These are phyloP conservation scores for Boletus reticulatus DNA, from an alignment of 768 basidiomycete species.

Conservation along the genomic window DNA sequence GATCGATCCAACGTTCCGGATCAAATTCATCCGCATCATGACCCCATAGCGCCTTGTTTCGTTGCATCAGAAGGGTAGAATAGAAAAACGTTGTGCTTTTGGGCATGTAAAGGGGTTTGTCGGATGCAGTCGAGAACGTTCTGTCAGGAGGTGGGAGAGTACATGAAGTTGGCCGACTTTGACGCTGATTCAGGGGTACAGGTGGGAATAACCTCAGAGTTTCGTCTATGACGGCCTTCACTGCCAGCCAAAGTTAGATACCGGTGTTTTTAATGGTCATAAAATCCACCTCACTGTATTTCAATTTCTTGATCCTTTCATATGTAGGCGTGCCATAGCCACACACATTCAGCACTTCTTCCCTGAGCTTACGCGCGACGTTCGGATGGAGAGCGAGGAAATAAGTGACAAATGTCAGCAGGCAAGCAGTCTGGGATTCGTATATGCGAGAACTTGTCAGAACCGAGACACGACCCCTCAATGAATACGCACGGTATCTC, in stretches of 20 bases:
- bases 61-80: constrained; percentile 62
- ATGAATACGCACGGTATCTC: constrained; percentile 62
- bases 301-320: constrained; percentile 56
- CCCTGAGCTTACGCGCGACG: constrained; percentile 48
- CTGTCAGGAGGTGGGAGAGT: constrained; percentile 51
- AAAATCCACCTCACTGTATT: constrained; percentile 51
- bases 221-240: constrained; percentile 79
- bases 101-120: constrained; percentile 57
- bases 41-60: constrained; percentile 70
- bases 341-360: constrained; percentile 58
- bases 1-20: constrained; percentile 75
- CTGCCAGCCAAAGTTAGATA: constrained; percentile 31
- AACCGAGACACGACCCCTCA: neutral
- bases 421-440: constrained; percentile 55
- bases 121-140: constrained; percentile 39
- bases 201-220: constrained; percentile 77
- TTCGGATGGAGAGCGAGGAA: constrained; percentile 66
- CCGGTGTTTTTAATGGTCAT: neutral
- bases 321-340: constrained; percentile 52
- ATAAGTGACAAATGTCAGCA: constrained; percentile 69
- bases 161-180: constrained; percentile 48
- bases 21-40: constrained; percentile 73
- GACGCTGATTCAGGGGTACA: constrained; percentile 69
- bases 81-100: constrained; percentile 55
- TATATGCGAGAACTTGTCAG: neutral